These are phyloP conservation scores for Vinca major DNA, from an alignment of 305 asterid genomes.

Conservation along the genomic window DNA sequence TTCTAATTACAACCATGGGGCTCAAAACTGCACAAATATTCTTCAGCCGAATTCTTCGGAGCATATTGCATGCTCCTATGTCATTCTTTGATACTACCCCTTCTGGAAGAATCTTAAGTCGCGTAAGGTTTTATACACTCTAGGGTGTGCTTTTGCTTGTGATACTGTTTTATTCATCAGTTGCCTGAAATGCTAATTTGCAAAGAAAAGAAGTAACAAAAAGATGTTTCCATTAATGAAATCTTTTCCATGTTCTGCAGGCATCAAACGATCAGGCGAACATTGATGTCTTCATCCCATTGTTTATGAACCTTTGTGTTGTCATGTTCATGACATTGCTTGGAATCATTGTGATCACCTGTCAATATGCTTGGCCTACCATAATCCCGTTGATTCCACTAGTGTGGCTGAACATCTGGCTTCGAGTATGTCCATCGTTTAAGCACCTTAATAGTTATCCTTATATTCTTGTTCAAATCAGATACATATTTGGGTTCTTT, in stretches of 20 bases:
- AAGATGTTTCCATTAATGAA: neutral
- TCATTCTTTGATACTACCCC: conserved; percentile 97
- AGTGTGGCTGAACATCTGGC: conserved; percentile 90
- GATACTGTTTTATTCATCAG: neutral
- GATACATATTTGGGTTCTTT: neutral
- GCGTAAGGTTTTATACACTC: conserved; percentile 43
- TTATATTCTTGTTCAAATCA: neutral
- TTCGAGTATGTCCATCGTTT: conserved; percentile 45
- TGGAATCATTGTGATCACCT: conserved; percentile 64
- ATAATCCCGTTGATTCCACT: conserved; percentile 68
- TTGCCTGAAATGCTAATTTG: too few relatives aligned
- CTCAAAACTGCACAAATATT: conserved; percentile 81
- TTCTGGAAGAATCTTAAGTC: conserved; percentile 87
- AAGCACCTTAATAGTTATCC: neutral
- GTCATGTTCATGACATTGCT: conserved; percentile 54
- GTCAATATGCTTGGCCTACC: conserved; percentile 92
- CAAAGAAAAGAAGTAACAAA: neutral
- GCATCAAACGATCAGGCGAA: conserved; percentile 93
- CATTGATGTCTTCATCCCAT: conserved; percentile 68
- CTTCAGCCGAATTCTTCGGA: conserved; percentile 63
- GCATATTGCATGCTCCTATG: conserved; percentile 95
- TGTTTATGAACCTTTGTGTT: conserved; percentile 45
- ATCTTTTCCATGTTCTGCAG: conserved; percentile 32
- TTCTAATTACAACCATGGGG: conserved; percentile 58
- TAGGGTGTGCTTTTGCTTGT: neutral